phyloP scores from a whole-genome alignment of 2,329 filamentous ascomycete species.

The Thelonectria rubi region DNA sequence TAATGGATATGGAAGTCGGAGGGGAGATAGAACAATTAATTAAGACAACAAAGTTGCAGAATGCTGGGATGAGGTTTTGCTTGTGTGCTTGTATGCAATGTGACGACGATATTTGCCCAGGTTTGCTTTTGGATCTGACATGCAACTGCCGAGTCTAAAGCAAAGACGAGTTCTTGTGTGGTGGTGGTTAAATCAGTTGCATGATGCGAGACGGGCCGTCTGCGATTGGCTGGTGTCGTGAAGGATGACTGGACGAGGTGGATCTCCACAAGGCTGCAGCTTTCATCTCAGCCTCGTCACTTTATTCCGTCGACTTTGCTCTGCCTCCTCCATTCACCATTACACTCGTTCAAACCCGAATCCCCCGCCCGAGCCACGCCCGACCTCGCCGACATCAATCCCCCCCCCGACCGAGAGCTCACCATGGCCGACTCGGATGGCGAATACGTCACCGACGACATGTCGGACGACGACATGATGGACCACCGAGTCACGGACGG shows the following conservation, averaged over 20 bases:
- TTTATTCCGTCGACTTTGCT: slow-evolving; percentile 33
- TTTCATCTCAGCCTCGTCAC: slow-evolving; percentile 39
- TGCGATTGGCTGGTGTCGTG: slow-evolving; percentile 31
- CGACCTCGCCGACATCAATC: not conserved
- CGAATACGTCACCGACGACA: slow-evolving; percentile 71
- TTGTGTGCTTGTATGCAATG: not conserved
- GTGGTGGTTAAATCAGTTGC: not conserved
- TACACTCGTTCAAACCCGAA: not conserved
- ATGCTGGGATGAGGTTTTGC: not conserved
- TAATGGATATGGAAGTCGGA: slow-evolving; percentile 43
- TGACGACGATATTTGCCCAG: no score
- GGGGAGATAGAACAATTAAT: slow-evolving; percentile 40
- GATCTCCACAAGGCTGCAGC: slow-evolving; percentile 38
- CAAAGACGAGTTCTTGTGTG: no score
- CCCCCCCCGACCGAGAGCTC: not conserved
- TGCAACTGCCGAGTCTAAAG: no score
- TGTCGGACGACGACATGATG: slow-evolving; percentile 72
- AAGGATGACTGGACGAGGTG: slow-evolving; percentile 27
- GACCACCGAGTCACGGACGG: slow-evolving; percentile 57
- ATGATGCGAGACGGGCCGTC: slow-evolving; percentile 9
- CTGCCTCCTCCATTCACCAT: slow-evolving; percentile 11
- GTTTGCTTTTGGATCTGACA: no score
- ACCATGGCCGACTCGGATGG: slow-evolving; percentile 78
- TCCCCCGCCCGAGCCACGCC: not conserved
- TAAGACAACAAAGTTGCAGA: slow-evolving; percentile 20